Evolutionary conservation across 1,139 yeast species (phyloP), one percentile per base, ranked within the genome.

Genomic region (Suhomyces guaymorum): DNA sequence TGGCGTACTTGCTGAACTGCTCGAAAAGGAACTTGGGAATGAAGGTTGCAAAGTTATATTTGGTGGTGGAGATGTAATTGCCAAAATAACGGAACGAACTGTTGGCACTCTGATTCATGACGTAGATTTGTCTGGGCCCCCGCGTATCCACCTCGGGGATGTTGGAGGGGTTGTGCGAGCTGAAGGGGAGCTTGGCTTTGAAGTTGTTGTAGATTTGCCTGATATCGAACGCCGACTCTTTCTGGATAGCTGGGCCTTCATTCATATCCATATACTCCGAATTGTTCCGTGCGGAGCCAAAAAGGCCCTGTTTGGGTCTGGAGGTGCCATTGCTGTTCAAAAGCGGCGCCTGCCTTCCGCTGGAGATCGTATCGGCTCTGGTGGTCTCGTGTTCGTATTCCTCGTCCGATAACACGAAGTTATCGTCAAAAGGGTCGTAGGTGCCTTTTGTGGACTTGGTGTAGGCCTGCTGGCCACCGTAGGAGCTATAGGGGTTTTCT

Each of bases 1-100:
- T 94, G 17, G 99, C 97, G 58, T 94, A 94, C 59, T 92, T 94
- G 44, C 97, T 86, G 61, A 94, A 94, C 61, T 94, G 98, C 63
- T 94, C 98, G 53, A 90, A 88, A 46, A 94, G 63, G 55, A 94
- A 94, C 57, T 94, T 94, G 12, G 98, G 98, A 36, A 94, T 48
- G 55, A 94, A 94, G 0, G 98, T 94, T 19, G 95, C 96, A 42
- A 81, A 63, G 58, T 92, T 94, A 66, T 94, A 94, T 60, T 94
- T 94, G n/a, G 98, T 90, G 4, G 99, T 94, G 28, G 96, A 85
- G 46, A 94, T 82, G 57, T 90, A 90, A 57, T 94, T 94, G 43
- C 84, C 92, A 44, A 74, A 73, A 63, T 76, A 92, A 2, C 82
- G 75, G 39, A 70, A 72, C 3, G 73, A 61, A 4, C 63, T 46